Conservation (phyloP, 1,284 basidiomycete species). For the Austroboletus niveus region DNA sequence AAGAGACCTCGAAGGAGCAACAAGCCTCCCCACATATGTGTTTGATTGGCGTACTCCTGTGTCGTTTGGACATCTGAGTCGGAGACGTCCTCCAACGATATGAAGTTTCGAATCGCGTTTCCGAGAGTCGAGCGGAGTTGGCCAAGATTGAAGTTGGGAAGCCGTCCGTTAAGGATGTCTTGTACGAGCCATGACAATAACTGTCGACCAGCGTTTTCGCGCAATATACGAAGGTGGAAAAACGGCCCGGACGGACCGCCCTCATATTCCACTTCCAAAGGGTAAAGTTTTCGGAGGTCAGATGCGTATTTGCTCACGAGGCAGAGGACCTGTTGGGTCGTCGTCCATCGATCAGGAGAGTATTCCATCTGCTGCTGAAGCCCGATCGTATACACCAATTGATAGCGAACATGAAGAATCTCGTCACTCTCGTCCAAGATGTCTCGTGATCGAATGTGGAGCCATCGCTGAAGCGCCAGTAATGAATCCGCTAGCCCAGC, state of each 20-base stretch:
- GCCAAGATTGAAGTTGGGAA: slow-evolving; percentile 21
- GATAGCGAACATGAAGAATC: slow-evolving; percentile 32
- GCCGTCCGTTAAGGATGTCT: slow-evolving; percentile 26
- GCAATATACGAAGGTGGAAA: slow-evolving; percentile 36
- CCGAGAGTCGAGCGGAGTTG: slow-evolving; percentile 14
- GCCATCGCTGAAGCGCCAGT: slow-evolving; percentile 35
- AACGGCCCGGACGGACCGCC: slow-evolving; percentile 23
- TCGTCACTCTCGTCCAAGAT: background rate
- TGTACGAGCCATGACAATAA: slow-evolving; percentile 25
- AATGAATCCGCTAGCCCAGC: slow-evolving; percentile 8
- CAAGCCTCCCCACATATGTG: slow-evolving; percentile 33
- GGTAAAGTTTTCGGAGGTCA: slow-evolving; percentile 12
- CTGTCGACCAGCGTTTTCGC: slow-evolving; percentile 18
- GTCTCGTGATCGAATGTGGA: slow-evolving; percentile 38
- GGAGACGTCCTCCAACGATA: slow-evolving; percentile 8
- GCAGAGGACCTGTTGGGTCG: slow-evolving; percentile 41
- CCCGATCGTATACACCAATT: slow-evolving; percentile 49
- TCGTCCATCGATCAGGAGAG: slow-evolving; percentile 47
- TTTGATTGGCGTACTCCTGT: slow-evolving; percentile 12
- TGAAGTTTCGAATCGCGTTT: slow-evolving; percentile 22
- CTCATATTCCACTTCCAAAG: slow-evolving; percentile 15
- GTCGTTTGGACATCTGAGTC: slow-evolving; percentile 17
- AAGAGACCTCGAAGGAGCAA: slow-evolving; percentile 47
- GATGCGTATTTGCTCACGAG: slow-evolving; percentile 19
- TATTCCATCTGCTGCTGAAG: slow-evolving; percentile 40